phyloP scores from a whole-genome alignment of 2,329 filamentous ascomycete species.

The Claviceps cyperi region DNA sequence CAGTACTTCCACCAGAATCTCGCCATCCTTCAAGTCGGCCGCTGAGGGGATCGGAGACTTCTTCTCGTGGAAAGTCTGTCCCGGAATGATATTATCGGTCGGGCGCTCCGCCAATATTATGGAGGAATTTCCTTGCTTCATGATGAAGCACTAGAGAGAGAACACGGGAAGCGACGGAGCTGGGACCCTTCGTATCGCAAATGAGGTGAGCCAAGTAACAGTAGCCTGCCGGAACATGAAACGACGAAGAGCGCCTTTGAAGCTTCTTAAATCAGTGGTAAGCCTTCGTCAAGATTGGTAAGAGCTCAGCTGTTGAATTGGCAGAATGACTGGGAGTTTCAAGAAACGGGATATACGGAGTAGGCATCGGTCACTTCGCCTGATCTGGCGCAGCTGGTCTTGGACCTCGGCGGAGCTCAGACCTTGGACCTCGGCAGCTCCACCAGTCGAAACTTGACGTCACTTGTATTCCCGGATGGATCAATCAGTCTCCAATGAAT shows the following conservation, averaged over 20 bases:
- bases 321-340: background rate
- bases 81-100: conserved; percentile 43
- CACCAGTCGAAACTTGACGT: background rate
- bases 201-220: background rate
- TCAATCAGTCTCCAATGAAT: too few relatives aligned
- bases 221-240: background rate
- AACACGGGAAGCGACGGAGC: background rate
- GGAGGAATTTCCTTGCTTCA: conserved; percentile 30
- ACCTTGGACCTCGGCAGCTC: background rate
- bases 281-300: background rate
- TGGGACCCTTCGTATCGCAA: background rate
- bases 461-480: too few relatives aligned
- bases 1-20: conserved; percentile 45
- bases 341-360: background rate
- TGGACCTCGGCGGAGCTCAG: background rate
- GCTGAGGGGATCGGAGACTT: conserved; percentile 34
- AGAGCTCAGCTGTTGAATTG: background rate
- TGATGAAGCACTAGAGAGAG: conserved; percentile 10
- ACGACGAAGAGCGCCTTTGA: background rate
- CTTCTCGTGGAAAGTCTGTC: conserved; percentile 47
- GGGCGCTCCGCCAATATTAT: conserved; percentile 53
- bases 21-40: conserved; percentile 43
- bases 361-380: background rate
- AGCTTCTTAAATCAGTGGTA: background rate
- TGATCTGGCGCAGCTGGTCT: background rate